Base-by-base conservation (phyloP, 495 filamentous ascomycete species). In the Penicillium coprophilum region DNA sequence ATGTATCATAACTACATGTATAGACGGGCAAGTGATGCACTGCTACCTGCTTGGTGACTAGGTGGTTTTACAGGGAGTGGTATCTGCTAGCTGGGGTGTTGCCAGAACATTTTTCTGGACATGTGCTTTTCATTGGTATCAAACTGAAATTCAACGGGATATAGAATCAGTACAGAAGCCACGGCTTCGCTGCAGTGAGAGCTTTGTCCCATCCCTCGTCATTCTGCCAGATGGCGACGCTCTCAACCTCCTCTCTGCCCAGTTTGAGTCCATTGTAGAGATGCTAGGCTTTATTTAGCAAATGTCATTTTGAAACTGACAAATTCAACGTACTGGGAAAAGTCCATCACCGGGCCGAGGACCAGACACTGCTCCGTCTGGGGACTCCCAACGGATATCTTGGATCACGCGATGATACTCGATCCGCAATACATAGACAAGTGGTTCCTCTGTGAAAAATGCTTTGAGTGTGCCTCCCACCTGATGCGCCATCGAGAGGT, bases 401-500 rank as follows among this genome's bases (percentile, higher is more conserved):
- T 62, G 53, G 13, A 60, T 59, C 9, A 79, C 56, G 70, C 82
- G 57, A 83, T 85, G 6, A 88, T 96, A 92, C 56, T 80, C 41
- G 77, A 93, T 69, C 81, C 91, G 58, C 80, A 96, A 70, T 70
- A 93, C 70, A 79, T 96, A 65, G 81, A 92, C 46, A 80, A 91
- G 64, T 70, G 84, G 65, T 74, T 97, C 58, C 82, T 91, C 57
- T 63, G 91, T 60, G 87, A 91, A 55, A 84, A 93, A 58, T 71
- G 87, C 62, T 71, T 96, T 76, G 41, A 79, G 47, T 0, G 76
- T 79, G 34, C 72, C 73, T 34, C 72, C 67, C 4, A 79, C 68
- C 45, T 79, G 76, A 13, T 67, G 60, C 23, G 73, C 67, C 27
- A 63, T 71, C 7, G 74, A 77, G 2, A 79, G 71, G 50, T 79